Evolutionary conservation across 1,139 yeast species (phyloP).

Genomic region (Geotrichum phurueaensis): DNA sequence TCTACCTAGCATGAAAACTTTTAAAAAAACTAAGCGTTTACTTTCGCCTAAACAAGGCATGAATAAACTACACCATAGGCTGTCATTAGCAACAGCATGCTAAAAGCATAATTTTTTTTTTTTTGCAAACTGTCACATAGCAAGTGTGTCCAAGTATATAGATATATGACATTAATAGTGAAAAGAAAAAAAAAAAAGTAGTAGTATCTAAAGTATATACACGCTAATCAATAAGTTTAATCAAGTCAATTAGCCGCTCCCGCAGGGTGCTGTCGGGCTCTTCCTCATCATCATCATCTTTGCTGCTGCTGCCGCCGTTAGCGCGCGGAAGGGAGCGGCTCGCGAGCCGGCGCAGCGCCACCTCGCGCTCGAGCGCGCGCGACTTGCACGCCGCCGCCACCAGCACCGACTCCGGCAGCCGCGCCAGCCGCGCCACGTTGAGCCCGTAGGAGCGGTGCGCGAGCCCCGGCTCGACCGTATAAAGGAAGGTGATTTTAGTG

Average conservation of each 20-base stretch:
- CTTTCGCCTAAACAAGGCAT: too few species aligned
- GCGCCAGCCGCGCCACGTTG: conserved; percentile 37
- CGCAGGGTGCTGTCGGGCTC: not conserved
- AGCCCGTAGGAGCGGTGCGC: conserved; percentile 36
- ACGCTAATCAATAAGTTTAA: not conserved
- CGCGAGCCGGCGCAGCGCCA: not conserved
- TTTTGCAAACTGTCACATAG: too few species aligned
- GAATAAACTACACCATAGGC: too few species aligned
- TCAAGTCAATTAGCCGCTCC: not conserved
- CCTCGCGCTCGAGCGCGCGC: conserved; percentile 21
- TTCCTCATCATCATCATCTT: not conserved
- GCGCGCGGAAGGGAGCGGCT: too few species aligned
- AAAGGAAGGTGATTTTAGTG: conserved; percentile 28
- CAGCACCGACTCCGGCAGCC: conserved; percentile 30
- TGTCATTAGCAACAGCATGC: too few species aligned
- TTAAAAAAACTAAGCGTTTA: too few species aligned
- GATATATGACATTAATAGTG: too few species aligned
- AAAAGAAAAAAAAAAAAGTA: too few species aligned
- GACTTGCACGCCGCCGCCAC: conserved; percentile 26
- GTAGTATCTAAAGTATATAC: not conserved
- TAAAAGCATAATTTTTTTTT: too few species aligned
- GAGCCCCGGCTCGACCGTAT: conserved; percentile 32
- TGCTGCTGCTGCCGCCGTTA: not conserved
- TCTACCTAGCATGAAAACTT: too few species aligned
- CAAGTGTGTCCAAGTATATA: too few species aligned